phyloP scores from a whole-genome alignment of 306 rosid genomes.

The Fragaria iinumae region DNA sequence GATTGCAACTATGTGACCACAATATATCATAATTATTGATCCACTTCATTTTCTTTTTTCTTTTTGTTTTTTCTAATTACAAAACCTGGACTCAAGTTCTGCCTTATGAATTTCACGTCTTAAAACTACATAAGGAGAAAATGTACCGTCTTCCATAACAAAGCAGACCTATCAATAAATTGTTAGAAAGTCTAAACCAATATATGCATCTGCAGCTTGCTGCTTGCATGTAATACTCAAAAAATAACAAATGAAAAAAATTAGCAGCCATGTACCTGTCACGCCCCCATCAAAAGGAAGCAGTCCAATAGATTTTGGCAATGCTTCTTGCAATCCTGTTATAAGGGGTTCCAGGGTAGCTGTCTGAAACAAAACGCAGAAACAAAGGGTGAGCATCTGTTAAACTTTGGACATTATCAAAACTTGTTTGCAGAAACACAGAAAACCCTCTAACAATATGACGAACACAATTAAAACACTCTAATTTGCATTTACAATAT shows the following conservation, averaged over 20 bases:
- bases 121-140: not conserved
- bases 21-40: not conserved
- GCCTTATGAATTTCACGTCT: not conserved
- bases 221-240: not conserved
- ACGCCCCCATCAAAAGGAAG: slow-evolving; percentile 98
- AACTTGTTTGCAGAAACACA: not conserved
- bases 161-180: not conserved
- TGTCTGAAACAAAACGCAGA: slow-evolving; percentile 46
- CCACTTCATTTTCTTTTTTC: not conserved
- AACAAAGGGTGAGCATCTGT: slow-evolving; percentile 23
- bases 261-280: slow-evolving; percentile 49
- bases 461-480: not conserved
- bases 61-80: not conserved
- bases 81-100: not conserved
- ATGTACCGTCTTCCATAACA: not conserved
- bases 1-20: not conserved
- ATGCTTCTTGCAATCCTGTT: slow-evolving; percentile 85
- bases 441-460: not conserved
- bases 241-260: not conserved
- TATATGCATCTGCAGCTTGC: not conserved
- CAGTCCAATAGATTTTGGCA: slow-evolving; percentile 92
- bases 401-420: not conserved
- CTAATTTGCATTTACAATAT: not conserved
- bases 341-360: slow-evolving; percentile 88
- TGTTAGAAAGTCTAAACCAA: not conserved